Evolutionary conservation across 2,329 filamentous ascomycete species (phyloP).

Genomic region (Thelonectria blattea): DNA sequence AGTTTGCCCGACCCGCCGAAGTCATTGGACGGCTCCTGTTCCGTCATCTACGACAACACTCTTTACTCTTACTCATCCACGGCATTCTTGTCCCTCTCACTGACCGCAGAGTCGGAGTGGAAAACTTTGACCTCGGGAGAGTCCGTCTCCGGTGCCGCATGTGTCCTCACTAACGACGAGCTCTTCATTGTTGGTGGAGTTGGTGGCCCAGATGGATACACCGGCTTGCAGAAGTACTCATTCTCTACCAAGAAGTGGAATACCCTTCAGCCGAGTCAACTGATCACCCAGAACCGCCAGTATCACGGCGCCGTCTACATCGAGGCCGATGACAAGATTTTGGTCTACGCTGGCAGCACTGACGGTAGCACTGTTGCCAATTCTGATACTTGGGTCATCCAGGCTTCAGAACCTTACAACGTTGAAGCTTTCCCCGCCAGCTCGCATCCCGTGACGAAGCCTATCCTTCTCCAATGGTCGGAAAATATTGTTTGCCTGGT

Average conservation of each 20-base stretch:
- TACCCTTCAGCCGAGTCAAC: slow-evolving; percentile 49
- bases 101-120: slow-evolving; percentile 77
- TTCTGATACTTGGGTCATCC: slow-evolving; percentile 77
- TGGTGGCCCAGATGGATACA: slow-evolving; percentile 60
- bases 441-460: slow-evolving; percentile 68
- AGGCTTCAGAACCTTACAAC: slow-evolving; percentile 67
- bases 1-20: slow-evolving; percentile 72
- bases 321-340: slow-evolving; percentile 69
- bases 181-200: slow-evolving; percentile 85
- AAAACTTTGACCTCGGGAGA: slow-evolving; percentile 67
- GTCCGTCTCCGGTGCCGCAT: slow-evolving; percentile 75
- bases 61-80: slow-evolving; percentile 82
- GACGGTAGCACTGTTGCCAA: slow-evolving; percentile 64
- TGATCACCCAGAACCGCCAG: slow-evolving; percentile 70
- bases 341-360: slow-evolving; percentile 81
- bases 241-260: slow-evolving; percentile 62
- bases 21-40: slow-evolving; percentile 78
- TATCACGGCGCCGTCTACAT: slow-evolving; percentile 81
- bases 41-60: slow-evolving; percentile 78
- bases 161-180: slow-evolving; percentile 68
- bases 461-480: slow-evolving; percentile 78
- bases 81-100: slow-evolving; percentile 75
- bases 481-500: slow-evolving; percentile 73
- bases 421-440: slow-evolving; percentile 64
- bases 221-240: slow-evolving; percentile 74